Percentiles rank a stretch among this genome's conserved stretches.
phyloP scores from a whole-genome alignment of 2,329 filamentous ascomycete species.

The Tolypocladium amazonense region DNA sequence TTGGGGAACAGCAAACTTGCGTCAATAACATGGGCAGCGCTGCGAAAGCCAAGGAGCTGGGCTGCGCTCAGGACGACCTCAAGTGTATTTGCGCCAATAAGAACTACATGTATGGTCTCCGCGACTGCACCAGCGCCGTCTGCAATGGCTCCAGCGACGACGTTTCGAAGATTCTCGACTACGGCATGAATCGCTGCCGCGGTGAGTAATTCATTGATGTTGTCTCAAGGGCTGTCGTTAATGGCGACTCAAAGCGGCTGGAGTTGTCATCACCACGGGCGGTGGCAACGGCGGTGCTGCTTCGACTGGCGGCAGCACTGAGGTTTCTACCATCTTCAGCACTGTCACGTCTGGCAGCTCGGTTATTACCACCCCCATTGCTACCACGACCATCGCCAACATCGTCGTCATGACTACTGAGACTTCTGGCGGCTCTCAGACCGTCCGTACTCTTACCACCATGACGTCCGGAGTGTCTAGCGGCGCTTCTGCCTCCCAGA shows the following conservation, averaged over 20 bases:
- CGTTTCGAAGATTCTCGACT: constrained; percentile 22
- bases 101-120: constrained; percentile 38
- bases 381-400: constrained; percentile 20
- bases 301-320: background rate
- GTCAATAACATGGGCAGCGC: constrained; percentile 36
- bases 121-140: constrained; percentile 36
- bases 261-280: constrained; percentile 19
- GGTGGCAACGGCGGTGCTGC: constrained; percentile 2
- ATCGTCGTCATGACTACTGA: constrained; percentile 11
- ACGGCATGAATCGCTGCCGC: constrained; percentile 27
- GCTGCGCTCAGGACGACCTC: constrained; percentile 30
- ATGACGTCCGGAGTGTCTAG: constrained; percentile 8
- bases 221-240: constrained; percentile 3
- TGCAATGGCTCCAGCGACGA: constrained; percentile 25
- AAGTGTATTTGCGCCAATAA: constrained; percentile 35
- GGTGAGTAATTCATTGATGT: constrained; percentile 13
- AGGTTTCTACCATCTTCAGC: constrained; percentile 25
- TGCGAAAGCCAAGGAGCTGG: constrained; percentile 30
- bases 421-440: constrained; percentile 10
- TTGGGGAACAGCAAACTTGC: constrained; percentile 32
- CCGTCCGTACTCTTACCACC: constrained; percentile 17
- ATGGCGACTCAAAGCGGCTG: constrained; percentile 15
- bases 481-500: constrained; percentile 8
- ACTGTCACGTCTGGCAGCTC: constrained; percentile 22
- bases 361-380: constrained; percentile 22